phyloP scores from a whole-genome alignment of 345 rosid species.

The Salix caprea region DNA sequence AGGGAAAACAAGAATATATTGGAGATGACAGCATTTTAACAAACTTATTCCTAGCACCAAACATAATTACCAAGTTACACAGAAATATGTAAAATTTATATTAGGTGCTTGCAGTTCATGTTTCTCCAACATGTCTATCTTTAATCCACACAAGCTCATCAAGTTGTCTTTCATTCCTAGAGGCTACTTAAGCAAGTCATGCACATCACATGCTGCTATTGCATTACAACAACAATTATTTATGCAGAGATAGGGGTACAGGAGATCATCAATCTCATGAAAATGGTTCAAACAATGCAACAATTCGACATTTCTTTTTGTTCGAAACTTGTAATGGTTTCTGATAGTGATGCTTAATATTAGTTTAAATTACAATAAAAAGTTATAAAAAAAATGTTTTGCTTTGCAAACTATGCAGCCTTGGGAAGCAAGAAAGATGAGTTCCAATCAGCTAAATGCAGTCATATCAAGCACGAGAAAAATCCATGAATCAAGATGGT shows the following conservation, averaged over 20 bases:
- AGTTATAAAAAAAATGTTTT: neutral
- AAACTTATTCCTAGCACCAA: neutral
- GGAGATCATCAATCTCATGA: neutral
- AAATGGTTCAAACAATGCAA: neutral
- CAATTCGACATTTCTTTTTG: neutral
- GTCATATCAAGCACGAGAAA: neutral
- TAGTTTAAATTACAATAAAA: neutral
- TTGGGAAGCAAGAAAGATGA: neutral
- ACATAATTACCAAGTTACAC: neutral
- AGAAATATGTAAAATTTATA: neutral
- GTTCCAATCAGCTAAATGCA: neutral
- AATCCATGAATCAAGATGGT: neutral
- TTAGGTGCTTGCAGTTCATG: neutral
- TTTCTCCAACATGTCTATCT: neutral
- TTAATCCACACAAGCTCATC: neutral
- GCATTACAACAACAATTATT: neutral
- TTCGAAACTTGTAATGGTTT: neutral
- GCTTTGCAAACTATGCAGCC: neutral
- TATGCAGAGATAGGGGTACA: neutral
- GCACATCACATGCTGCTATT: neutral
- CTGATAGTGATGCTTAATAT: neutral
- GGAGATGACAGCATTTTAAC: neutral
- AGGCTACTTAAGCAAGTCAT: neutral
- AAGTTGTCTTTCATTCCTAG: neutral
- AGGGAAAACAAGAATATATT: slow-evolving; percentile 21